A percentile compares a stretch with the other conserved stretches of the same genome.
Conservation (phyloP, 2,329 filamentous ascomycete species). For the Akanthomyces dipterigenus region DNA sequence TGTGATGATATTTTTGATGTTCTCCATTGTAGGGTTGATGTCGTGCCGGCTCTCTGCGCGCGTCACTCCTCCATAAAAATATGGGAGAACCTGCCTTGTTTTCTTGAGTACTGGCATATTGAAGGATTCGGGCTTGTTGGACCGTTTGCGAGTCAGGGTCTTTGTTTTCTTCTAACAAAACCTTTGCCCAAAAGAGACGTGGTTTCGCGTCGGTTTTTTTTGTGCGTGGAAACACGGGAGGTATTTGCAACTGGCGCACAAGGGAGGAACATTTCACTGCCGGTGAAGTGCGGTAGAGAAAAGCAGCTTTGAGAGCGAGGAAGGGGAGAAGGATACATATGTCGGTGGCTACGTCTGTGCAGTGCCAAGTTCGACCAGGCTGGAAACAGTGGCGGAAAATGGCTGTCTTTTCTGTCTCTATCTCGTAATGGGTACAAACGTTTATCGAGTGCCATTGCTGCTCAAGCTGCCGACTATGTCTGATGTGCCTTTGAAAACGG, state of each 20-base stretch:
- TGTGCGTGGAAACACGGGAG: background rate
- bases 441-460: background rate
- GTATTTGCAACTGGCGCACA: constrained; percentile 4
- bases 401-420: background rate
- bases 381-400: background rate
- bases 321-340: background rate
- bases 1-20: background rate
- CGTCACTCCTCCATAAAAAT: background rate
- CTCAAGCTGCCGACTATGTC: too few species aligned
- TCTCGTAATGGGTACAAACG: background rate
- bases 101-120: constrained; percentile 7
- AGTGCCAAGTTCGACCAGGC: background rate
- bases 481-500: background rate
- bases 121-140: background rate
- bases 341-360: background rate
- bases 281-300: background rate
- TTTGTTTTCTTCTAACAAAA: background rate
- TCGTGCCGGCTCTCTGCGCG: background rate
- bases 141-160: background rate
- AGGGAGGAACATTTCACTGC: background rate
- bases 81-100: background rate
- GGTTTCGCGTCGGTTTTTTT: background rate
- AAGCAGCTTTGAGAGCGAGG: background rate
- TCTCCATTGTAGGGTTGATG: background rate
- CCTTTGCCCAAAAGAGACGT: background rate